A percentile compares a stretch with the other conserved stretches of the same genome.
Evolutionary conservation across 768 basidiomycete species (phyloP).

Genomic region (Suillus brevipes): DNA sequence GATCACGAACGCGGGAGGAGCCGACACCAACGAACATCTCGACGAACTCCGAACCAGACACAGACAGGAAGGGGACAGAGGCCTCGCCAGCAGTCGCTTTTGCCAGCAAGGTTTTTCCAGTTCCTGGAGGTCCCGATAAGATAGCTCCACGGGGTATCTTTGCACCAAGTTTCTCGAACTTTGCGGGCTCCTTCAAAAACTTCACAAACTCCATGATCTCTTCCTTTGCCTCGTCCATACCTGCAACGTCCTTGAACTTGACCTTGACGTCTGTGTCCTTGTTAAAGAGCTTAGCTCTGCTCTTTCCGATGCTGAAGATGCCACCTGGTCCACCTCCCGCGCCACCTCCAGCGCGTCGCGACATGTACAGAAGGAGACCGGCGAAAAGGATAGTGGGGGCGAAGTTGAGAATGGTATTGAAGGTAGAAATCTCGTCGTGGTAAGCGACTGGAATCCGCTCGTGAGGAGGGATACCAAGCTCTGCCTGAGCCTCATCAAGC

Average conservation of each 20-base stretch:
- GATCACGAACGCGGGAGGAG: slow-evolving; percentile 93
- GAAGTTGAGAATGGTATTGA: slow-evolving; percentile 82
- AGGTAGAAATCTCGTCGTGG: slow-evolving; percentile 87
- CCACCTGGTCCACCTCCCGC: slow-evolving; percentile 73
- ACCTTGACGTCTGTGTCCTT: slow-evolving; percentile 93
- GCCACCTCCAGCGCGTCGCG: slow-evolving; percentile 63
- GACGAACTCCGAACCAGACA: slow-evolving; percentile 98
- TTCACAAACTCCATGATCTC: slow-evolving; percentile 99
- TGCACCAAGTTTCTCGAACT: slow-evolving; percentile 95
- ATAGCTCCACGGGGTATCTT: slow-evolving; percentile 97
- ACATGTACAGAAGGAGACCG: slow-evolving; percentile 88
- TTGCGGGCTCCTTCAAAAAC: slow-evolving; percentile 92
- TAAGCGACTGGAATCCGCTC: slow-evolving; percentile 98
- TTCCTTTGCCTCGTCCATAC: slow-evolving; percentile 99
- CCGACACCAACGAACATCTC: slow-evolving; percentile 99
- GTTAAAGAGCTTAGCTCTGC: slow-evolving; percentile 92
- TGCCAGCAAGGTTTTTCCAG: slow-evolving; percentile 96
- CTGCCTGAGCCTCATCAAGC: slow-evolving; percentile 89
- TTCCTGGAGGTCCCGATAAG: slow-evolving; percentile 94
- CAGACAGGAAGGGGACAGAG: slow-evolving; percentile 95
- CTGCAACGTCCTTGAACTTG: slow-evolving; percentile 96
- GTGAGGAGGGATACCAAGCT: slow-evolving; percentile 87
- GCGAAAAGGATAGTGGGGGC: slow-evolving; percentile 93
- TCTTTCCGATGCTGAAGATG: slow-evolving; percentile 97
- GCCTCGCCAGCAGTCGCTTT: slow-evolving; percentile 99